phyloP scores from a whole-genome alignment of 345 rosid genomes.

The Heritiera littoralis region DNA sequence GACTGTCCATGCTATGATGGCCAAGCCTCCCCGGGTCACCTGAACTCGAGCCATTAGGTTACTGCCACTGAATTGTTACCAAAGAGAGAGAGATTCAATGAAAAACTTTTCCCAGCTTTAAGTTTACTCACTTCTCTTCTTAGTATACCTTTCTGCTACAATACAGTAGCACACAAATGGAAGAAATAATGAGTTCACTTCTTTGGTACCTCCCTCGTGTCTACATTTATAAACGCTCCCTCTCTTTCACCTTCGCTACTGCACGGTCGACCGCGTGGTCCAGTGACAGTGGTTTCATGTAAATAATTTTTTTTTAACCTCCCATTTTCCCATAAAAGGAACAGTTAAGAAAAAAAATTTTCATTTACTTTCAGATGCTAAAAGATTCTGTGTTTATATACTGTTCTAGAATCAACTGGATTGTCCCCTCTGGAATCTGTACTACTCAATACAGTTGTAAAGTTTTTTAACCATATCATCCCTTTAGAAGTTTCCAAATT shows the following conservation, averaged over 20 bases:
- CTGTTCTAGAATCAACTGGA: neutral
- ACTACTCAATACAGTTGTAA: neutral
- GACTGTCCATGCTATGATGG: constrained; percentile 23
- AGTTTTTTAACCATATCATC: neutral
- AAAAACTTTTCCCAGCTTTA: neutral
- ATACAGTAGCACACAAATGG: neutral
- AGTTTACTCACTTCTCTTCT: neutral
- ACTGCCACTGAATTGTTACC: neutral
- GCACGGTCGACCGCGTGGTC: neutral
- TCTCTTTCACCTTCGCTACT: neutral
- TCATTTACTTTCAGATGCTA: neutral
- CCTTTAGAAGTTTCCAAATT: neutral
- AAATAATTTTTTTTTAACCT: neutral
- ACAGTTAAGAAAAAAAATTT: too few species aligned
- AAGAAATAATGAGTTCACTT: constrained; percentile 11
- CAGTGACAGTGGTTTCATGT: neutral
- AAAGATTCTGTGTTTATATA: too few species aligned
- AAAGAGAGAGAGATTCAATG: neutral
- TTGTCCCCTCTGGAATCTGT: constrained; percentile 7
- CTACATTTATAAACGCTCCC: constrained; percentile 30
- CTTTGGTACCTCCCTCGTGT: constrained; percentile 2
- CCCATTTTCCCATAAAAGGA: neutral
- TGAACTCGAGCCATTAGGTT: constrained; percentile 28
- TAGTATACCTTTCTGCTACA: neutral
- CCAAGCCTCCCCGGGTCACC: constrained; percentile 24